These are phyloP conservation scores for Syzygium grande DNA, from an alignment of 345 rosid genomes.

Conservation along the genomic window DNA sequence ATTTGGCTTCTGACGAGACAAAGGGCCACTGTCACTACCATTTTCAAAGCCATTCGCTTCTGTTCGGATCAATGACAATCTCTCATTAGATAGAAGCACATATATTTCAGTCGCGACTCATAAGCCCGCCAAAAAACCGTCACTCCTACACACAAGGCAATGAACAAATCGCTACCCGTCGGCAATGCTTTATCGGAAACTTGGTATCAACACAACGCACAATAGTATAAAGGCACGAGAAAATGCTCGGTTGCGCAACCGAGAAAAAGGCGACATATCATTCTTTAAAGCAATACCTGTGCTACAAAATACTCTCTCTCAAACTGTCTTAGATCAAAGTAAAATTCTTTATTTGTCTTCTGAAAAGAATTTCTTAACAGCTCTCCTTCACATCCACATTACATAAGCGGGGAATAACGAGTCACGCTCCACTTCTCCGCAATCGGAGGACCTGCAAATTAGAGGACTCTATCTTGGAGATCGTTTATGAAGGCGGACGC, in stretches of 20 bases:
- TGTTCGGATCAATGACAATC: neutral
- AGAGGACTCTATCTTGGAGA: slow-evolving; percentile 87
- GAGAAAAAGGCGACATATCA: neutral
- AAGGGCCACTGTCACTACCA: neutral
- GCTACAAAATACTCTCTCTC: slow-evolving; percentile 1
- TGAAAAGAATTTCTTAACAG: slow-evolving; percentile 1
- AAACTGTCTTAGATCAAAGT: neutral
- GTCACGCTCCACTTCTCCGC: neutral
- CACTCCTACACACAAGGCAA: neutral
- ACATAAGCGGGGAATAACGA: neutral
- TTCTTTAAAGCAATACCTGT: neutral
- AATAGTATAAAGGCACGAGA: neutral
- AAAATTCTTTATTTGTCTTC: neutral
- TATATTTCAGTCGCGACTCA: neutral
- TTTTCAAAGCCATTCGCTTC: neutral
- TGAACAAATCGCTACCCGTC: neutral
- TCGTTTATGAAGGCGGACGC: slow-evolving; percentile 76
- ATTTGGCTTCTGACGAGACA: neutral
- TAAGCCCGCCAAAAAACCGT: neutral
- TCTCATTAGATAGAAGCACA: neutral
- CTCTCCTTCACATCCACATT: neutral
- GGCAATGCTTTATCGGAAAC: neutral
- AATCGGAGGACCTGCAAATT: slow-evolving; percentile 1
- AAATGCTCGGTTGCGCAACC: neutral
- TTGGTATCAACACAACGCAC: neutral